Conservation (phyloP, 768 basidiomycete genomes). For the Tylopilus plumbeoviolaceoides region DNA sequence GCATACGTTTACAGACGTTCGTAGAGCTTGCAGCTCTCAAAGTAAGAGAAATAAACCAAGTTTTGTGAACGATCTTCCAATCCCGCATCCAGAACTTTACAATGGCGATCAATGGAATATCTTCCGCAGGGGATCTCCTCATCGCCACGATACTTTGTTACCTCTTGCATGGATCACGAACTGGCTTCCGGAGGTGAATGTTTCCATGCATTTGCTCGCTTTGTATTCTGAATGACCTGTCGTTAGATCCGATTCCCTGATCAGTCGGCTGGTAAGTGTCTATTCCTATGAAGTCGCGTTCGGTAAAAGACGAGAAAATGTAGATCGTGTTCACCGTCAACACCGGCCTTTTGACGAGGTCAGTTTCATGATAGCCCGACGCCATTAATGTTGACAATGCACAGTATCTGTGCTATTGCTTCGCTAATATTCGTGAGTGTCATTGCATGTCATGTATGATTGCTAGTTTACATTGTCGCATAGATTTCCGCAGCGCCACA, state of each 20-base stretch:
- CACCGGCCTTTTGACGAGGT: slow-evolving; percentile 33
- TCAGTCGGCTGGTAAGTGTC: slow-evolving; percentile 38
- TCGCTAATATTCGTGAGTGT: not conserved
- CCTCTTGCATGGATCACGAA: slow-evolving; percentile 45
- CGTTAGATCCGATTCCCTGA: slow-evolving; percentile 43
- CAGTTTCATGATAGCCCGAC: not conserved
- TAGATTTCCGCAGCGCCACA: slow-evolving; percentile 28
- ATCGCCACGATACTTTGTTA: slow-evolving; percentile 47
- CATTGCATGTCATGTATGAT: not conserved
- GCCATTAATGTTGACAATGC: not conserved
- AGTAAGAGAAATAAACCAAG: slow-evolving; percentile 18
- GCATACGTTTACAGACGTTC: slow-evolving; percentile 37
- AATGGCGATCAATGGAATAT: slow-evolving; percentile 48
- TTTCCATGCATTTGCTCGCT: not conserved
- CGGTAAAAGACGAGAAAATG: not conserved
- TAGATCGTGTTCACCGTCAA: slow-evolving; percentile 54
- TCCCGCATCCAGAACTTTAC: slow-evolving; percentile 32
- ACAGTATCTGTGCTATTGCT: slow-evolving; percentile 16
- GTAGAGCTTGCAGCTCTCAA: slow-evolving; percentile 36
- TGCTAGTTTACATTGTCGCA: not conserved
- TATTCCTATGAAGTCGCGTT: not conserved
- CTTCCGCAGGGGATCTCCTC: slow-evolving; percentile 44
- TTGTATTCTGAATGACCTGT: not conserved
- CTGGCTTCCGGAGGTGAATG: slow-evolving; percentile 44
- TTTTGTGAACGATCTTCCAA: not conserved